A percentile compares a stretch with the other conserved stretches of the same genome.
phyloP scores from a whole-genome alignment of 2,329 filamentous ascomycete species.

The Berkeleyomyces rouxiae region DNA sequence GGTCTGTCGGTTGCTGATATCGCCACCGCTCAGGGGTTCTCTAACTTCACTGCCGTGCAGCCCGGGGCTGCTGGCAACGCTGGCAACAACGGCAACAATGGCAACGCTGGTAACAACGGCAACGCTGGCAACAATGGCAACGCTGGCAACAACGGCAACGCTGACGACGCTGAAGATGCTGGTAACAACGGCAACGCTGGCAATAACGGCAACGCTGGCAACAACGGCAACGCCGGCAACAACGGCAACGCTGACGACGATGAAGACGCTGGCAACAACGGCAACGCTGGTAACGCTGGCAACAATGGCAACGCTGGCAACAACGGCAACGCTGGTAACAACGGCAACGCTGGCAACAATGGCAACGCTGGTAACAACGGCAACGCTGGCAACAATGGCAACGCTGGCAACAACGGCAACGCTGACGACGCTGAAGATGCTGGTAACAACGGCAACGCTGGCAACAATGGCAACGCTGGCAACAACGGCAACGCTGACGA shows the following conservation, averaged over 20 bases:
- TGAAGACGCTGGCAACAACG: neutral
- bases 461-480: slow-evolving; percentile 16
- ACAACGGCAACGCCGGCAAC: slow-evolving; percentile 9
- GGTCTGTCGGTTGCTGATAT: slow-evolving; percentile 52
- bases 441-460: slow-evolving; percentile 16
- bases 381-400: slow-evolving; percentile 16
- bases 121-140: slow-evolving; percentile 11
- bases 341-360: slow-evolving; percentile 15
- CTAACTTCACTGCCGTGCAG: slow-evolving; percentile 35
- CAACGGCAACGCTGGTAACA: slow-evolving; percentile 9
- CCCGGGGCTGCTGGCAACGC: slow-evolving; percentile 18
- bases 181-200: slow-evolving; percentile 16
- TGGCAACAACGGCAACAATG: slow-evolving; percentile 4
- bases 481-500: slow-evolving; percentile 13
- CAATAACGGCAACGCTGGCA: slow-evolving; percentile 6
- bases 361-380: slow-evolving; percentile 9
- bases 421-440: neutral
- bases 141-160: slow-evolving; percentile 15
- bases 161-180: neutral
- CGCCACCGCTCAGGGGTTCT: slow-evolving; percentile 43
- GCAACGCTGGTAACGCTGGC: slow-evolving; percentile 17
- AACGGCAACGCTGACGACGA: too few species aligned
- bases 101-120: slow-evolving; percentile 14
- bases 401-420: slow-evolving; percentile 7
- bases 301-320: slow-evolving; percentile 16